These are phyloP conservation scores for Fraxinus latifolia DNA, from an alignment of 305 asterid genomes.

Conservation along the genomic window DNA sequence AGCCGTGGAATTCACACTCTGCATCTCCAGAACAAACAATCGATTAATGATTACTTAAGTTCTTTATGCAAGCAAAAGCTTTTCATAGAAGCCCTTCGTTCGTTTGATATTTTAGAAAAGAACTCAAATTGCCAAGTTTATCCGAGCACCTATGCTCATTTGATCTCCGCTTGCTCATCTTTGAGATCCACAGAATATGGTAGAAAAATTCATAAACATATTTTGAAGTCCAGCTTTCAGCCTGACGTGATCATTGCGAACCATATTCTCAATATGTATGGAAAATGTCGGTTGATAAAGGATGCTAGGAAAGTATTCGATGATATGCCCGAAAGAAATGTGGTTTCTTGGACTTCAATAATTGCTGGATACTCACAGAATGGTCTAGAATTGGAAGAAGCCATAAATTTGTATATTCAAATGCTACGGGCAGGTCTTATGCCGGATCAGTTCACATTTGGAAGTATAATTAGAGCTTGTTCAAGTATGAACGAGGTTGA, in stretches of 20 bases:
- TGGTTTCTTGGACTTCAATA: constrained; percentile 68
- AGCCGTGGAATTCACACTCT: constrained; percentile 22
- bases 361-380: constrained; percentile 64
- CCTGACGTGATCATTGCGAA: constrained; percentile 63
- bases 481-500: constrained; percentile 36
- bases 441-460: constrained; percentile 68
- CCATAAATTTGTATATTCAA: constrained; percentile 44
- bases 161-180: constrained; percentile 56
- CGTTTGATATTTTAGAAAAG: constrained; percentile 43
- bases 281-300: constrained; percentile 57
- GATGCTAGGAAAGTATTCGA: constrained; percentile 69
- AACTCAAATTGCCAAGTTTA: constrained; percentile 31
- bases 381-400: constrained; percentile 52
- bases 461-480: constrained; percentile 60
- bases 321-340: constrained; percentile 57
- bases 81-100: constrained; percentile 47
- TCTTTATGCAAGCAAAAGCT: constrained; percentile 56
- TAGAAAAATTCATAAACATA: constrained; percentile 44
- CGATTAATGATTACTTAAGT: constrained; percentile 41
- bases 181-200: constrained; percentile 49
- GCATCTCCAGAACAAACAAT: constrained; percentile 30
- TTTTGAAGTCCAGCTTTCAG: constrained; percentile 39
- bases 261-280: constrained; percentile 69
- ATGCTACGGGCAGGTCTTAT: constrained; percentile 46
- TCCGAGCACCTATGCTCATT: constrained; percentile 48